Evolutionary conservation across 2,329 filamentous ascomycete species (phyloP).

Genomic region (Epichloe aotearoae): DNA sequence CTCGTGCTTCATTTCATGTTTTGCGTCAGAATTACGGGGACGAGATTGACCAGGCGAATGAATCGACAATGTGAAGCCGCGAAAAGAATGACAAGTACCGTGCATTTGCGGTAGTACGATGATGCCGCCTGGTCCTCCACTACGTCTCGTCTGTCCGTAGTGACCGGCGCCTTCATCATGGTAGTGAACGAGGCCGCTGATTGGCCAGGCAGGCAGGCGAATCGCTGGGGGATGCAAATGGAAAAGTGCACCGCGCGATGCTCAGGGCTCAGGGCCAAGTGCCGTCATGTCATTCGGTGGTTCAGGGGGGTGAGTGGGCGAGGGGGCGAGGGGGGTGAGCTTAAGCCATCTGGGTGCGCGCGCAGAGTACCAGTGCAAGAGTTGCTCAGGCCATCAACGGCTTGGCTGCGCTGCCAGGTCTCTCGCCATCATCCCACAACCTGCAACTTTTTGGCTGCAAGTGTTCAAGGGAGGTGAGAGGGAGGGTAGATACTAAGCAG

Average conservation of each 20-base stretch:
- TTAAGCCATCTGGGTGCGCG: too few species aligned
- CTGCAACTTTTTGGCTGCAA: too few species aligned
- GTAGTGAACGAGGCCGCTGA: neutral
- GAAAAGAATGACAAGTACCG: neutral
- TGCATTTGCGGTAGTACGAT: neutral
- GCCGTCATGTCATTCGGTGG: neutral
- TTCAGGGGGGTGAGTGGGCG: neutral
- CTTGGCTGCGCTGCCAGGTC: neutral
- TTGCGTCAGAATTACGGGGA: neutral
- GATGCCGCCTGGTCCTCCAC: neutral
- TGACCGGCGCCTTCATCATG: neutral
- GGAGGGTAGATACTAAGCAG: too few species aligned
- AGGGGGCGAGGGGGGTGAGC: too few species aligned
- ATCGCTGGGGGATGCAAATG: neutral
- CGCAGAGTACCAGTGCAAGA: too few species aligned
- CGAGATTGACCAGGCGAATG: neutral
- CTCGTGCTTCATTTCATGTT: constrained; percentile 1
- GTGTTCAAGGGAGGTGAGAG: too few species aligned
- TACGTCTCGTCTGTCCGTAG: too few species aligned
- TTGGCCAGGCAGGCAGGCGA: neutral
- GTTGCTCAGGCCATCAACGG: too few species aligned
- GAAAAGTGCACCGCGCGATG: neutral
- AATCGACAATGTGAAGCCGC: neutral
- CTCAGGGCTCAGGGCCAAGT: too few species aligned
- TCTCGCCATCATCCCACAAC: neutral